Percentiles rank a stretch among this genome's conserved stretches.
Evolutionary conservation across 805 yeast genomes (phyloP).

Genomic region (Suhomyces vadensis): DNA sequence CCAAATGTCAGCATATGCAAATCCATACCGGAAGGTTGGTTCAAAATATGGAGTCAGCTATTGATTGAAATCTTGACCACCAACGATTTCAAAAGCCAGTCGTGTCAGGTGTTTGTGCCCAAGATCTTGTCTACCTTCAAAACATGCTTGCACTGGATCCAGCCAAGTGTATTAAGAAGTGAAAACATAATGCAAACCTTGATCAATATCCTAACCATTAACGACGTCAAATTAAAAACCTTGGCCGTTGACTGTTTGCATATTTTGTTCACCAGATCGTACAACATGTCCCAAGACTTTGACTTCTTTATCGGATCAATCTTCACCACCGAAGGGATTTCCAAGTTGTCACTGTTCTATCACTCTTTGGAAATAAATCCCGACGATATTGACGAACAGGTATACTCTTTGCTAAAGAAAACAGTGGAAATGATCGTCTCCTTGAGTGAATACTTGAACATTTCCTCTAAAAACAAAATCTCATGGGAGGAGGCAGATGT

Average conservation of each 20-base stretch:
- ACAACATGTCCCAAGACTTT: conserved; percentile 66
- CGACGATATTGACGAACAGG: conserved; percentile 73
- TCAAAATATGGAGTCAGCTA: conserved; percentile 61
- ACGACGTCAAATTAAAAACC: conserved; percentile 69
- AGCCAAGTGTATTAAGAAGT: conserved; percentile 68
- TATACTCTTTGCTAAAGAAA: conserved; percentile 82
- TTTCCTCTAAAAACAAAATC: conserved; percentile 41
- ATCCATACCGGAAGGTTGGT: conserved; percentile 82
- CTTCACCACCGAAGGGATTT: conserved; percentile 72
- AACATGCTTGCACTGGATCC: conserved; percentile 88
- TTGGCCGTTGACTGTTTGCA: conserved; percentile 91
- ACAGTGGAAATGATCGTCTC: conserved; percentile 92
- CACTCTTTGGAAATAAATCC: conserved; percentile 59
- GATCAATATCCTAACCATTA: conserved; percentile 55
- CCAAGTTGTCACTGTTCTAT: conserved; percentile 65
- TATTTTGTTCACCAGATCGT: conserved; percentile 78
- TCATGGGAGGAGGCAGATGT: conserved; percentile 62
- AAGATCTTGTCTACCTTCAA: conserved; percentile 80
- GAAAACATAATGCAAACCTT: conserved; percentile 67
- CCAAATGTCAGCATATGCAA: conserved; percentile 65
- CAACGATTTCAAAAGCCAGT: conserved; percentile 26
- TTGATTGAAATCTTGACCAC: conserved; percentile 34
- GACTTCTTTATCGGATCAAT: conserved; percentile 76
- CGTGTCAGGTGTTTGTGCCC: conserved; percentile 51
- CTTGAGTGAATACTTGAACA: conserved; percentile 72